phyloP scores from a whole-genome alignment of 805 yeast genomes.

The Wickerhamomyces alni region DNA sequence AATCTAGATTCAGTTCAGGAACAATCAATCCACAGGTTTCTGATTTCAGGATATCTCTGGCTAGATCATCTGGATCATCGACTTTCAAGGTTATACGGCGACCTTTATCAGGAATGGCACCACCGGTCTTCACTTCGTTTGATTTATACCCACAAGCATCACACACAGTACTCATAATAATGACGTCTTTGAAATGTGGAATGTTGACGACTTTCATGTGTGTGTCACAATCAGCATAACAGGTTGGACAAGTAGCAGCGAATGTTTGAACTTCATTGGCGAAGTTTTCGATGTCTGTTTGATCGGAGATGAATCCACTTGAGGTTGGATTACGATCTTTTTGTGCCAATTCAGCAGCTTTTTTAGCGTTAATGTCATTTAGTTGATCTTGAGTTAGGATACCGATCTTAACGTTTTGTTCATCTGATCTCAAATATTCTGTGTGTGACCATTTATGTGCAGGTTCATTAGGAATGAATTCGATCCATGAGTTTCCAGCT shows the following conservation, averaged over 20 bases:
- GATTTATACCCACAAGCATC: slow-evolving; percentile 92
- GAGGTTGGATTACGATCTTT: slow-evolving; percentile 33
- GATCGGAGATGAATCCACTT: slow-evolving; percentile 61
- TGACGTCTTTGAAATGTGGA: slow-evolving; percentile 97
- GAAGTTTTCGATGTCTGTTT: slow-evolving; percentile 77
- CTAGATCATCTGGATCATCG: slow-evolving; percentile 82
- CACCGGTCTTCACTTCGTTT: slow-evolving; percentile 98
- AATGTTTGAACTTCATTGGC: slow-evolving; percentile 90
- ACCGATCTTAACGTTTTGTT: slow-evolving; percentile 83
- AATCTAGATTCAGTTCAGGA: slow-evolving; percentile 86
- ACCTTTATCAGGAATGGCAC: slow-evolving; percentile 87
- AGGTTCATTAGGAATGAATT: slow-evolving; percentile 79
- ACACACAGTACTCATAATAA: slow-evolving; percentile 92
- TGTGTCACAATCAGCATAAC: slow-evolving; percentile 77
- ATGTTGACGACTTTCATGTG: slow-evolving; percentile 96
- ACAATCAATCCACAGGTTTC: slow-evolving; percentile 84
- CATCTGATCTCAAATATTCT: slow-evolving; percentile 79
- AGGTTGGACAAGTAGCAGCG: slow-evolving; percentile 87
- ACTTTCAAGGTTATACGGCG: slow-evolving; percentile 64
- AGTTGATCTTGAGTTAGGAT: slow-evolving; percentile 58
- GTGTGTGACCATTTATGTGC: slow-evolving; percentile 84
- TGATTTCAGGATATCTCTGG: slow-evolving; percentile 89
- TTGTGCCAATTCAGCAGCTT: slow-evolving; percentile 17
- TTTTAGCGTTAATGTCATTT: slow-evolving; percentile 28
- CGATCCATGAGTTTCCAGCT: slow-evolving; percentile 96